Evolutionary conservation across 805 yeast species (phyloP), one percentile per base, ranked within the genome.

Genomic region (Lipomyces yamanashiensis): DNA sequence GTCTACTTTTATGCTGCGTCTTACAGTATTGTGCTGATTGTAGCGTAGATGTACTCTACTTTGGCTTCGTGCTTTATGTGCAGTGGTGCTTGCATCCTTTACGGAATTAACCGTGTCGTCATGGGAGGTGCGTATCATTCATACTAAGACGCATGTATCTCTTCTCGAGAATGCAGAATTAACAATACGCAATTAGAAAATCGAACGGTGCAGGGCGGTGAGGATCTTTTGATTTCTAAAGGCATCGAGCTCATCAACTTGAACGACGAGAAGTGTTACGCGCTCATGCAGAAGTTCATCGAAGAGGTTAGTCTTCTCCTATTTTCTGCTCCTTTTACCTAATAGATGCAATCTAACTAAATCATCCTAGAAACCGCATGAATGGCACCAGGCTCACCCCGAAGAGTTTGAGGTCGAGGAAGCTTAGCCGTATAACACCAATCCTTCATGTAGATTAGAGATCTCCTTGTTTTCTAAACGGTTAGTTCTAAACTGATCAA

Each of bases 1-100:
- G 7, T 41, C 21, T 7, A 28, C 43, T n/a, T 52, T 3, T 19
- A 19, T 6, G 23, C n/a, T 33, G 43, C 1, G 13, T 51, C 28
- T 8, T 33, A 39, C 15, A 7, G 10, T 45, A 51, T 21, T 13
- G 52, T 13, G 36, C 40, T 50, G 10, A 36, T 34, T 49, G 10
- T 33, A 5, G n/a, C 15, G n/a, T 39, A 64, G 68, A 83, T 91
- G 84, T 93, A 92, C 78, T 92, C 98, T 37, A 89, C 97, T 0
- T 79, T 93, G 69, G 89, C 96, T 7, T 98, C 98, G 2, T 93
- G 98, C 75, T 83, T 87, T 70, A 93, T 93, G 98, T 93, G 98
- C 75, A 85, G 95, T 4, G 98, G 98, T 21, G 96, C 98, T 6
- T 89, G 93, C 67, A 72, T 93, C 58, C 80, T 93, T 81, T 93